These are phyloP conservation scores for Medicago truncatula DNA, from an alignment of 306 rosid species.

Conservation along the genomic window DNA sequence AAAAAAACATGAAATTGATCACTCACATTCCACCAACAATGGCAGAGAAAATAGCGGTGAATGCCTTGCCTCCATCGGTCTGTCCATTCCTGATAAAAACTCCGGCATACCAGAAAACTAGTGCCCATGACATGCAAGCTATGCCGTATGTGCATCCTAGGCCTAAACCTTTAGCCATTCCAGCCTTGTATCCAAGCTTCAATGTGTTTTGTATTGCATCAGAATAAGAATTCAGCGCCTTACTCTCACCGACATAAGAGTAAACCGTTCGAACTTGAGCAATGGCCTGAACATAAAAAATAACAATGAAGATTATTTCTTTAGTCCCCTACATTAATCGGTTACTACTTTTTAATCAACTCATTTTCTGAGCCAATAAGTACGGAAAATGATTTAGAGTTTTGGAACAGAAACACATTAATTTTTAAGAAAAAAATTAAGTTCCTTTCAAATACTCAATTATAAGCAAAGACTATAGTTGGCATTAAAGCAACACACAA, in stretches of 20 bases:
- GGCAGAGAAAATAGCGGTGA: constrained; percentile 97
- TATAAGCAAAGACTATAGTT: constrained; percentile 27
- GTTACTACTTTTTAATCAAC: background rate
- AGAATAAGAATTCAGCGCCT: constrained; percentile 93
- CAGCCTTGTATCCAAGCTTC: constrained; percentile 97
- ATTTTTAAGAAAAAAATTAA: background rate
- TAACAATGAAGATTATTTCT: background rate
- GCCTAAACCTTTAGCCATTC: constrained; percentile 98
- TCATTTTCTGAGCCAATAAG: constrained; percentile 20
- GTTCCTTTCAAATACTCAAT: constrained; percentile 29
- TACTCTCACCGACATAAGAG: constrained; percentile 95
- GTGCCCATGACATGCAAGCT: constrained; percentile 99
- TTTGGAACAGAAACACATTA: background rate
- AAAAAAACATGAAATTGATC: constrained; percentile 5
- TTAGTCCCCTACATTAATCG: background rate
- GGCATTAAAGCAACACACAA: constrained; percentile 34
- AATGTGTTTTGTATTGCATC: constrained; percentile 93
- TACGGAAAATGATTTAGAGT: constrained; percentile 12
- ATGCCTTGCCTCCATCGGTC: constrained; percentile 95
- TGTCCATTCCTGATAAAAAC: constrained; percentile 96
- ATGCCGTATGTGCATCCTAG: constrained; percentile 99
- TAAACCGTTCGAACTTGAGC: constrained; percentile 97
- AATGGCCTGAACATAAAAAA: constrained; percentile 61
- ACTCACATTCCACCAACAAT: constrained; percentile 99
- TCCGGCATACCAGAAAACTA: constrained; percentile 97